Evolutionary conservation across 78 protist species (phyloP).

Genomic region (Protostelium mycophagum): DNA sequence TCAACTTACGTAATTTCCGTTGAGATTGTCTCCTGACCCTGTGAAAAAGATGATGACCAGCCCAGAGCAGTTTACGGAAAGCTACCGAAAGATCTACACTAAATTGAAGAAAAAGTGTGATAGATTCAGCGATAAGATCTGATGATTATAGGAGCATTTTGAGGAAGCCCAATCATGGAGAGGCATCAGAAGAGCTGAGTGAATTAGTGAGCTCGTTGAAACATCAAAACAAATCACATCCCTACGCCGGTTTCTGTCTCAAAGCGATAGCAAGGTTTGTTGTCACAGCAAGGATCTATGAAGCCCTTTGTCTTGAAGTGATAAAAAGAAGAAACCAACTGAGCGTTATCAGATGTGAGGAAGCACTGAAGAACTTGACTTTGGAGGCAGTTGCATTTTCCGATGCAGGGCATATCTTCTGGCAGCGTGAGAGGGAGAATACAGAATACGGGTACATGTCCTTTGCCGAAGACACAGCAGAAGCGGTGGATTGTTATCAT

Average conservation of each 20-base stretch:
- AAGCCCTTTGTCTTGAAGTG: no score
- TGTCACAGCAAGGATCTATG: no score
- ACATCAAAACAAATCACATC: neutral
- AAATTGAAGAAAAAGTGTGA: neutral
- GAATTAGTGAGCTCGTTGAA: neutral
- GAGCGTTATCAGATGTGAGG: neutral
- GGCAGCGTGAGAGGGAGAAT: neutral
- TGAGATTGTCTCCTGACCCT: no score
- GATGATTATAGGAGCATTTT: neutral
- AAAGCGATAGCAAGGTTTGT: neutral
- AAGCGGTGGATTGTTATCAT: neutral
- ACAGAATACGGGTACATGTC: neutral
- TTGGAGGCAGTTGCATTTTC: neutral
- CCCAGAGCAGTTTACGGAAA: neutral
- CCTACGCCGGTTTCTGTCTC: neutral
- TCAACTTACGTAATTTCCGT: no score
- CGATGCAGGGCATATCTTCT: neutral
- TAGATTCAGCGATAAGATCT: neutral
- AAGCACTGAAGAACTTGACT: neutral
- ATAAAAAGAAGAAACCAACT: neutral
- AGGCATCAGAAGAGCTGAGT: neutral
- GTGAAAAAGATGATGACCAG: neutral
- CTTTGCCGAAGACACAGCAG: neutral
- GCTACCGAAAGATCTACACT: neutral
- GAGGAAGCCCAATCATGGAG: neutral